These are phyloP conservation scores for Hirsutella rhossiliensis DNA, from an alignment of 2,329 filamentous ascomycete genomes.

Conservation along the genomic window DNA sequence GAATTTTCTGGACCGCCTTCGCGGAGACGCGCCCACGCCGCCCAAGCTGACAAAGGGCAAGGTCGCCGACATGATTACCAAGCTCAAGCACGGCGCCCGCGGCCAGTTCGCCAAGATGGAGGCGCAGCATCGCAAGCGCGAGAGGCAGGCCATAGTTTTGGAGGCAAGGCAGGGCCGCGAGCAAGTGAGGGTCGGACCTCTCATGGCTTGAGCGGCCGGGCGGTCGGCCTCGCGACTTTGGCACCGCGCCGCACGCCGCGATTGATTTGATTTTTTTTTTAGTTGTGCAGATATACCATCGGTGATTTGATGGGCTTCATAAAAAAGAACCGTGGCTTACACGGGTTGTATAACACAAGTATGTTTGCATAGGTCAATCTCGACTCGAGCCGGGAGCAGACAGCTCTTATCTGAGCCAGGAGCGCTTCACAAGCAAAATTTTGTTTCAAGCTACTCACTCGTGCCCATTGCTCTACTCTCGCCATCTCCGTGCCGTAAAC, in stretches of 20 bases:
- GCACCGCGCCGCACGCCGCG: not conserved
- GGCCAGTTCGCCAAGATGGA: slow-evolving; percentile 45
- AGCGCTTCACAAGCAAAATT: too few relatives aligned
- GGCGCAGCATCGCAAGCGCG: slow-evolving; percentile 36
- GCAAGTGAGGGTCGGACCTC: slow-evolving; percentile 42
- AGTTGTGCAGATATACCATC: too few relatives aligned
- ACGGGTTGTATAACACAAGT: too few relatives aligned
- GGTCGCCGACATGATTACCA: slow-evolving; percentile 85
- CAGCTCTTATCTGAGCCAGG: not conserved
- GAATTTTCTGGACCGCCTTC: slow-evolving; percentile 55
- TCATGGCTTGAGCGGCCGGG: slow-evolving; percentile 15
- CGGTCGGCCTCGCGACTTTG: not conserved
- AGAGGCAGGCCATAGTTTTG: slow-evolving; percentile 21
- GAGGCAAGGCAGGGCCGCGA: slow-evolving; percentile 34
- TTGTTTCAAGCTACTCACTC: too few relatives aligned
- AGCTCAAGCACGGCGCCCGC: slow-evolving; percentile 71
- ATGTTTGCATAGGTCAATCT: too few relatives aligned
- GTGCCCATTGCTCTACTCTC: too few relatives aligned
- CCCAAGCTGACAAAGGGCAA: slow-evolving; percentile 62
- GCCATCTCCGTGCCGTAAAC: too few relatives aligned
- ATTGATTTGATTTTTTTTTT: not conserved
- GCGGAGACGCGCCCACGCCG: slow-evolving; percentile 37
- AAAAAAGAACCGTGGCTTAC: too few relatives aligned
- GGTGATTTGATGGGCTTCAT: too few relatives aligned
- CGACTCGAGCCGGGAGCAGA: too few relatives aligned